Conservation (phyloP, 192 early-diverging fungal species). For the Entomortierella lignicola region DNA sequence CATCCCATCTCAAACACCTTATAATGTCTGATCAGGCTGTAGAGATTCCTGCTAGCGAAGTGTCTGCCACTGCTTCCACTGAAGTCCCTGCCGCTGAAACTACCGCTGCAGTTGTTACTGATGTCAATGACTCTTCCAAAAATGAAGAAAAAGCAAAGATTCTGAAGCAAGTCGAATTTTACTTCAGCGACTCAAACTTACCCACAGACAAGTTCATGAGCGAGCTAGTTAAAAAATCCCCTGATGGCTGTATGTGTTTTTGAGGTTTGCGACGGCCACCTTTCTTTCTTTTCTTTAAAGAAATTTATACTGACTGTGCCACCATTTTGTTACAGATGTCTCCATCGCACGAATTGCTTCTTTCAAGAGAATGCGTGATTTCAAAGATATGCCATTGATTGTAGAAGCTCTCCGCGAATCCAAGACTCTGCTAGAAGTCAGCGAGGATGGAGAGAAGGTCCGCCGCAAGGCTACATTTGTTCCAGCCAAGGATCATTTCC, state of each 20-base stretch:
- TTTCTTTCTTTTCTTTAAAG: neutral
- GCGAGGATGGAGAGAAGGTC: constrained; percentile 58
- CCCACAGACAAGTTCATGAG: constrained; percentile 67
- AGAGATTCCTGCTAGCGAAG: constrained; percentile 20
- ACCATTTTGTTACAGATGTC: constrained; percentile 50
- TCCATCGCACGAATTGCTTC: constrained; percentile 58
- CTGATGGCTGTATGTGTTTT: constrained; percentile 61
- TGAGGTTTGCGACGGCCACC: neutral
- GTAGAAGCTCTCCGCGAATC: constrained; percentile 66
- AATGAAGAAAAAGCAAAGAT: constrained; percentile 57
- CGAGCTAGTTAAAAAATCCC: constrained; percentile 50
- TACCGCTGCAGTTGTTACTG: neutral
- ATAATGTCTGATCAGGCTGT: constrained; percentile 26
- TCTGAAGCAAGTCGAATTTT: constrained; percentile 73
- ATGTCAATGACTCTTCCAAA: constrained; percentile 5
- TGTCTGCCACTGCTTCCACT: constrained; percentile 3
- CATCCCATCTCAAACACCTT: neutral
- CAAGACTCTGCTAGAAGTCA: constrained; percentile 64
- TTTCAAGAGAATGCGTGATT: constrained; percentile 70
- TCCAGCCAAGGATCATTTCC: constrained; percentile 45
- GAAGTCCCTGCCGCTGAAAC: constrained; percentile 3
- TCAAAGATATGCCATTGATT: constrained; percentile 56
- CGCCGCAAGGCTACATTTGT: constrained; percentile 59
- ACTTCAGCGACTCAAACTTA: constrained; percentile 71
- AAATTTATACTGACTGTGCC: neutral